Percentiles rank a stretch among this genome's conserved stretches.
Evolutionary conservation across 495 filamentous ascomycete species (phyloP).

Genomic region (Penicillium parvum): DNA sequence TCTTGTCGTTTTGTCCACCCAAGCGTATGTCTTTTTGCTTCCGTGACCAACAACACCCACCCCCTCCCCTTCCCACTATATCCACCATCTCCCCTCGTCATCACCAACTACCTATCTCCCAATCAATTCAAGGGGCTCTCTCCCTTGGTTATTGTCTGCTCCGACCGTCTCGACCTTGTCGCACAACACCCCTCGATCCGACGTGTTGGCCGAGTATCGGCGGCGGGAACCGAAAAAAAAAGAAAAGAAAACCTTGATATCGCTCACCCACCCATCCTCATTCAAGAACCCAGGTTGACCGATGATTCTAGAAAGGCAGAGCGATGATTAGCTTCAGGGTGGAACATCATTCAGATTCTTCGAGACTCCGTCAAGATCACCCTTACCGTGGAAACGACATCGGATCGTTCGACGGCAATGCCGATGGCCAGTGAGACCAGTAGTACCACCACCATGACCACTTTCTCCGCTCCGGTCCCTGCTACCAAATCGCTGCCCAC

Average conservation of each 20-base stretch:
- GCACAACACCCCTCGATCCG: slow-evolving; percentile 2
- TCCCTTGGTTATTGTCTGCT: slow-evolving; percentile 2
- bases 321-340: slow-evolving; percentile 50
- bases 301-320: slow-evolving; percentile 40
- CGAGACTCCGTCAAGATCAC: slow-evolving; percentile 40
- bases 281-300: slow-evolving; percentile 23
- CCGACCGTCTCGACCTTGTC: slow-evolving; percentile 4
- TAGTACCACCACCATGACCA: slow-evolving; percentile 47
- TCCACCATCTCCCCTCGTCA: slow-evolving; percentile 6
- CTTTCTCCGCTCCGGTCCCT: slow-evolving; percentile 42
- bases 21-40: slow-evolving; percentile 32
- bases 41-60: slow-evolving; percentile 12
- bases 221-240: no score
- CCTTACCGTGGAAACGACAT: slow-evolving; percentile 36
- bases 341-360: slow-evolving; percentile 46
- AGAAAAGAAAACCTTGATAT: slow-evolving; percentile 11
- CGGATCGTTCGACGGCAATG: slow-evolving; percentile 41
- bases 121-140: background rate
- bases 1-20: slow-evolving; percentile 36
- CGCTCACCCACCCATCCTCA: background rate
- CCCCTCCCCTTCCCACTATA: slow-evolving; percentile 16
- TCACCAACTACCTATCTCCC: slow-evolving; percentile 1
- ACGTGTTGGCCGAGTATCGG: slow-evolving; percentile 9
- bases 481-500: slow-evolving; percentile 41
- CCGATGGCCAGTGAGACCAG: slow-evolving; percentile 48